phyloP scores from a whole-genome alignment of 2,329 filamentous ascomycete species.

The Ophiostoma montium region DNA sequence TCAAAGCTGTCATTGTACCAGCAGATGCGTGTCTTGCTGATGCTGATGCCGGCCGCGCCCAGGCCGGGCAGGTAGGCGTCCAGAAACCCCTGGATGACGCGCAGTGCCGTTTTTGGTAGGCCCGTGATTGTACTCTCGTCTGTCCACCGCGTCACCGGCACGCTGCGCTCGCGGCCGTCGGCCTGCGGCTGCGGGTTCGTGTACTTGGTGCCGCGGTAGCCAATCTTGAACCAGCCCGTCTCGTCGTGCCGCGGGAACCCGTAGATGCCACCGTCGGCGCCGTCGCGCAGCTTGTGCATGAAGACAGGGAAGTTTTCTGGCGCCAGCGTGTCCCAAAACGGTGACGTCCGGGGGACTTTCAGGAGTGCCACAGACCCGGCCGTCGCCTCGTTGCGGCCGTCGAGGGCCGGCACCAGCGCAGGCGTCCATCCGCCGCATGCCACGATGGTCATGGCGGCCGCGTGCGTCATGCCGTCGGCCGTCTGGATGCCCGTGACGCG shows the following conservation, averaged over 20 bases:
- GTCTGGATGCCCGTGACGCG: slow-evolving; percentile 25
- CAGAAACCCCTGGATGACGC: slow-evolving; percentile 20
- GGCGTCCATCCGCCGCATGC: slow-evolving; percentile 32
- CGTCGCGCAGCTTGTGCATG: slow-evolving; percentile 12
- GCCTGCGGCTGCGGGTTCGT: slow-evolving; percentile 25
- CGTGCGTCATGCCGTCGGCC: slow-evolving; percentile 21
- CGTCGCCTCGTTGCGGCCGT: slow-evolving; percentile 32
- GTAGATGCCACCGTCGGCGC: slow-evolving; percentile 16
- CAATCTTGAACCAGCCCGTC: slow-evolving; percentile 17
- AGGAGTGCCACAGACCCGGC: slow-evolving; percentile 30
- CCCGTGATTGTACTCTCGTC: slow-evolving; percentile 9
- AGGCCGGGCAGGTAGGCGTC: slow-evolving; percentile 29
- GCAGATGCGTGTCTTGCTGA: slow-evolving; percentile 23
- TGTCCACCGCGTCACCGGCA: slow-evolving; percentile 26
- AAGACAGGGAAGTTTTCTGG: slow-evolving; percentile 25
- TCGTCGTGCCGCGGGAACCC: slow-evolving; percentile 15
- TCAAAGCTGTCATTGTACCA: slow-evolving; percentile 24
- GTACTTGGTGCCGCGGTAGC: slow-evolving; percentile 19
- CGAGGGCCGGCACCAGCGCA: slow-evolving; percentile 24
- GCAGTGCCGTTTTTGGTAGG: slow-evolving; percentile 8
- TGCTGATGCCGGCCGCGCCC: slow-evolving; percentile 17
- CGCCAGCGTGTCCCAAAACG: slow-evolving; percentile 25
- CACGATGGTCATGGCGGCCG: slow-evolving; percentile 22
- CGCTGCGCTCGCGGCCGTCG: slow-evolving; percentile 24
- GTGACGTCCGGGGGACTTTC: slow-evolving; percentile 23